phyloP scores from a whole-genome alignment of 805 yeast genomes.

The Candida arabinofermentans region DNA sequence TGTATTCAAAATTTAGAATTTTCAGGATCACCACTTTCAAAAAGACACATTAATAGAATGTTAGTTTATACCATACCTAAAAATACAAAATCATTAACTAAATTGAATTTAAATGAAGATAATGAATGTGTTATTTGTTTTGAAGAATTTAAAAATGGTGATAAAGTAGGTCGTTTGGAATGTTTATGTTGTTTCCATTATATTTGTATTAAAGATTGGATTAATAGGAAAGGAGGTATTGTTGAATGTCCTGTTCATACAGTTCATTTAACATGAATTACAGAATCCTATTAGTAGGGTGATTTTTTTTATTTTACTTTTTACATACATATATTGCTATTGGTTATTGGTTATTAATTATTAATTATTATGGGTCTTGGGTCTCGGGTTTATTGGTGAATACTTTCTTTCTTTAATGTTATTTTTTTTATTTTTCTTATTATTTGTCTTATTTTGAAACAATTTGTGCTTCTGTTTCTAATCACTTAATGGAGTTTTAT shows the following conservation, averaged over 20 bases:
- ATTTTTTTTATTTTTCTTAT: no score
- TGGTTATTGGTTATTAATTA: background rate
- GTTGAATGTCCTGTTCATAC: slow-evolving; percentile 87
- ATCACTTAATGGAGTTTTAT: no score
- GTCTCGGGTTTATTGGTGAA: no score
- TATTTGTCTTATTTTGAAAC: no score
- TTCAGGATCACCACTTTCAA: slow-evolving; percentile 56
- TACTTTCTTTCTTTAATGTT: no score
- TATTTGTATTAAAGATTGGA: slow-evolving; percentile 88
- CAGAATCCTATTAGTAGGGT: no score
- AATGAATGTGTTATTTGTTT: slow-evolving; percentile 92
- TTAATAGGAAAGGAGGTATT: slow-evolving; percentile 78
- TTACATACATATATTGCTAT: background rate
- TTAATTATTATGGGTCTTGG: no score
- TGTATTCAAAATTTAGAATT: slow-evolving; percentile 63
- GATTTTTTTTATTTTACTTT: background rate
- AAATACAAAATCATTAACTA: slow-evolving; percentile 29
- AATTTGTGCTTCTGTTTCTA: no score
- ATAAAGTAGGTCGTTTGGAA: slow-evolving; percentile 86
- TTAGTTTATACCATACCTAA: slow-evolving; percentile 62
- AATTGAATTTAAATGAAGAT: slow-evolving; percentile 32
- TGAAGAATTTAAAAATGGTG: slow-evolving; percentile 82
- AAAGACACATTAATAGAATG: slow-evolving; percentile 72
- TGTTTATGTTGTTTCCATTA: slow-evolving; percentile 95
- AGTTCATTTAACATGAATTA: slow-evolving; percentile 30